phyloP scores from a whole-genome alignment of 331 rosid genomes.

The Prunus yedoensis region DNA sequence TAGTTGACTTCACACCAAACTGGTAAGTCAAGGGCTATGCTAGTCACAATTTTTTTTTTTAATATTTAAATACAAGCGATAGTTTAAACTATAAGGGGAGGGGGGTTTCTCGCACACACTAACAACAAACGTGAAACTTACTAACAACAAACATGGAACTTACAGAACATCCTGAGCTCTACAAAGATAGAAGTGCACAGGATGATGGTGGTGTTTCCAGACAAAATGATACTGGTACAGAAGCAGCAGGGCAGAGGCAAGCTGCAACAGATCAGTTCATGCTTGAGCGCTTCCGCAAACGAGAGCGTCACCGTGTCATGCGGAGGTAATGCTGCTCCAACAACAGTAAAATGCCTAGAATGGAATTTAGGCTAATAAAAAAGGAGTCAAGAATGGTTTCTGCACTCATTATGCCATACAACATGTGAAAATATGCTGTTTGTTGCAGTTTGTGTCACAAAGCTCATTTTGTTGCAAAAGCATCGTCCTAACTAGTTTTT shows the following conservation, averaged over 20 bases:
- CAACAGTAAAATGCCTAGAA: neutral
- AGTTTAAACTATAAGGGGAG: neutral
- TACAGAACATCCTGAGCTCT: constrained; percentile 96
- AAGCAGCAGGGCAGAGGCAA: constrained; percentile 75
- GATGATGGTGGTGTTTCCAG: constrained; percentile 61
- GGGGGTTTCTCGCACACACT: constrained; percentile 8
- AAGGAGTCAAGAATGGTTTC: neutral
- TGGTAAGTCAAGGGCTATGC: neutral
- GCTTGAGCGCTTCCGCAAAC: constrained; percentile 93
- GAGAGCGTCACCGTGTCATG: constrained; percentile 93
- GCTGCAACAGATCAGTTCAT: constrained; percentile 94
- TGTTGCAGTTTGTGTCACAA: neutral
- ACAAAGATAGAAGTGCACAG: constrained; percentile 68
- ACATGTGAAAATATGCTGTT: neutral
- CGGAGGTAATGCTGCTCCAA: constrained; percentile 46
- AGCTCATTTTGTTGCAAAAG: neutral
- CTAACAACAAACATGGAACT: constrained; percentile 27
- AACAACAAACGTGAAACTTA: constrained; percentile 10
- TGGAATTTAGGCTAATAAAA: neutral
- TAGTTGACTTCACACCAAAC: neutral
- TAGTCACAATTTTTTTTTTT: constrained; percentile 6
- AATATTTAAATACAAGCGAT: neutral
- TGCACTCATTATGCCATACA: neutral
- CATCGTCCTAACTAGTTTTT: neutral
- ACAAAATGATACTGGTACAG: constrained; percentile 53